Base-by-base conservation (phyloP, 768 basidiomycete genomes). In the Podaxis sp. region DNA sequence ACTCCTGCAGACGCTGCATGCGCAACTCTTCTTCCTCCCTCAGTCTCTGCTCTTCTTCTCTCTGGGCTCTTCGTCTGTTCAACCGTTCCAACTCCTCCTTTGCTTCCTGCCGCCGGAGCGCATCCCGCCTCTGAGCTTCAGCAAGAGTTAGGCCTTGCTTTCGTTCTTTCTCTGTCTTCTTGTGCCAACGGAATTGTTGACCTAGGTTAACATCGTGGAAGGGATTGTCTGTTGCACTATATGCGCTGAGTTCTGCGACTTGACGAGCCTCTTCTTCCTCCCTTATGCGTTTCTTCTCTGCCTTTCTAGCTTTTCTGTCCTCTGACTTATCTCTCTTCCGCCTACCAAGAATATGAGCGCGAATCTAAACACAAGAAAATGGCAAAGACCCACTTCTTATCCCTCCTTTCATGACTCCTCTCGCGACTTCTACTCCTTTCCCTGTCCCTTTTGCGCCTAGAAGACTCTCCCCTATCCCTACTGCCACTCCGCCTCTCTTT, bases 101-200 rank as follows among this genome's bases (percentile, higher is more conserved):
- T 4, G 96, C 95, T 69, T 99, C 97, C 68, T 90, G 87, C 42
- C 89, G 82, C 61, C 96, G 78, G 26, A 93, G 72, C 0, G 88
- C 87, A 77, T 99, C 97, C 68, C 85, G 84, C 66, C 82, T 81
- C 65, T 91, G 89, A 1, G 90, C 81, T 70, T 99, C 97, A 0
- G 87, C 88, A 0, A 87, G 70, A 0, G 88, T 84, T 54, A 99
- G 70, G 1, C 97, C 97, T 64, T 86, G 78, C 76, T 96, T 98
- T 69, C 87, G 84, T 73, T 99, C 97, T 79, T 95, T 94, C 74
- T 99, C 97, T 28, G 87, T 85, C 80, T 99, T 99, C 82, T 99
- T 99, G 78, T 95, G 93, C 97, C 97, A 99, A 63, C 92, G 88
- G 75, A 99, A 99, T 73, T 96, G 94, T 72, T 98, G 93, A 22